phyloP scores from a whole-genome alignment of 805 yeast genomes.

The Kockiozyma suomiensis region DNA sequence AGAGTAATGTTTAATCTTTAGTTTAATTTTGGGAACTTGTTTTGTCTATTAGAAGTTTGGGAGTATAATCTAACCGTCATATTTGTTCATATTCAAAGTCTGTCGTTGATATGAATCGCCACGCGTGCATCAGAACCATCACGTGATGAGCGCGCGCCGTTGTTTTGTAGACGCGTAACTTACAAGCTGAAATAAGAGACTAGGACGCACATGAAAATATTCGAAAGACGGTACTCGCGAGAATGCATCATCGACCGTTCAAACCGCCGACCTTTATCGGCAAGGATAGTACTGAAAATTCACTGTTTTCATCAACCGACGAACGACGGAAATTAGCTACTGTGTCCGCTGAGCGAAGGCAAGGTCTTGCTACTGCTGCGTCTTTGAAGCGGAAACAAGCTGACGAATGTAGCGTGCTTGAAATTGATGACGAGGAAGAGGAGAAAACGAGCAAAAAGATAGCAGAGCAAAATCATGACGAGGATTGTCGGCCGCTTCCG shows the following conservation, averaged over 20 bases:
- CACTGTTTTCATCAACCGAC: constrained; percentile 1
- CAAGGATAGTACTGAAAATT: background rate
- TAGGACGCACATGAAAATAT: background rate
- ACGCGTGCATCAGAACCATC: too few relatives aligned
- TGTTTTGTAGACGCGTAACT: background rate
- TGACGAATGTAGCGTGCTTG: too few relatives aligned
- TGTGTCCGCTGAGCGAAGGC: background rate
- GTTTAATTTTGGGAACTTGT: background rate
- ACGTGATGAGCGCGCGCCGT: background rate
- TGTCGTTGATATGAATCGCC: too few relatives aligned
- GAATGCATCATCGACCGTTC: constrained; percentile 17
- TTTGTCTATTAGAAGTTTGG: too few relatives aligned
- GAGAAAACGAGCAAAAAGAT: background rate
- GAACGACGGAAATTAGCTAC: background rate
- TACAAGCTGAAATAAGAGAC: background rate
- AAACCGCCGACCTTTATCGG: constrained; percentile 25
- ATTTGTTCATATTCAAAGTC: too few relatives aligned
- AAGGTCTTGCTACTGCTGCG: background rate
- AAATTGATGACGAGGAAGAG: background rate
- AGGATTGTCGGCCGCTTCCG: background rate
- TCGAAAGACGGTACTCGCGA: background rate
- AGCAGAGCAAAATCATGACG: background rate
- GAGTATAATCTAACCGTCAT: too few relatives aligned
- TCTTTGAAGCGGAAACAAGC: background rate
- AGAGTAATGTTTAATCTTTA: background rate